A percentile compares a stretch with the other conserved stretches of the same genome.
Evolutionary conservation across 2,329 filamentous ascomycete species (phyloP).

Genomic region (Westerdykella sp.): DNA sequence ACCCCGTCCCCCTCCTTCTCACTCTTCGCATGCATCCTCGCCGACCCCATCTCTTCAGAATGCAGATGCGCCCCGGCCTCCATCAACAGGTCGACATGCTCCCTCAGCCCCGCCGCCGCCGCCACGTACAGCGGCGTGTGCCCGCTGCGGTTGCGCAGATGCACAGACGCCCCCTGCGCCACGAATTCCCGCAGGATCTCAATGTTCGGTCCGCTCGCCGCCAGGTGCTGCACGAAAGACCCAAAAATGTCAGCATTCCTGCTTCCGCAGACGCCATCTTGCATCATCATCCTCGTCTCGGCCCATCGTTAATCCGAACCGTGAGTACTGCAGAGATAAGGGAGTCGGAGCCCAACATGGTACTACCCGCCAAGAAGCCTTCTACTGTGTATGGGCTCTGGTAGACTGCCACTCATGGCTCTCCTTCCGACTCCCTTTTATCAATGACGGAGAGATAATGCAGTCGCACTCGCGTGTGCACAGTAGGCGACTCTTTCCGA

Average conservation of each 20-base stretch:
- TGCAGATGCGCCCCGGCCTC: conserved; percentile 56
- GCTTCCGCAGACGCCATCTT: conserved; percentile 21
- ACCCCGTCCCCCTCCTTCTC: conserved; percentile 29
- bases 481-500: conserved; percentile 16
- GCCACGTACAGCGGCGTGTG: conserved; percentile 56
- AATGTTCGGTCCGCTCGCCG: conserved; percentile 51
- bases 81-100: conserved; percentile 50
- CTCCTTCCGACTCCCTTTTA: conserved; percentile 9
- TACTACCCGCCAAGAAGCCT: conserved; percentile 15
- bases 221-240: conserved; percentile 45
- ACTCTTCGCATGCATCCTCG: conserved; percentile 40
- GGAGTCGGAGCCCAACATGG: conserved; percentile 7
- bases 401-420: no score
- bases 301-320: conserved; percentile 19
- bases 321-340: conserved; percentile 25
- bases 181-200: conserved; percentile 52
- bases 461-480: not conserved
- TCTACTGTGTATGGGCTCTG: no score
- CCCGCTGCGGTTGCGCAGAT: conserved; percentile 53
- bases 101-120: conserved; percentile 49
- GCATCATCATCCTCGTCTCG: conserved; percentile 14
- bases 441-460: conserved; percentile 19
- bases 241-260: conserved; percentile 20
- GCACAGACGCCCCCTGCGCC: conserved; percentile 52
- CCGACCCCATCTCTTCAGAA: conserved; percentile 49